Base-by-base conservation (phyloP, 2,329 filamentous ascomycete genomes). In the Ampelomyces quisqualis region DNA sequence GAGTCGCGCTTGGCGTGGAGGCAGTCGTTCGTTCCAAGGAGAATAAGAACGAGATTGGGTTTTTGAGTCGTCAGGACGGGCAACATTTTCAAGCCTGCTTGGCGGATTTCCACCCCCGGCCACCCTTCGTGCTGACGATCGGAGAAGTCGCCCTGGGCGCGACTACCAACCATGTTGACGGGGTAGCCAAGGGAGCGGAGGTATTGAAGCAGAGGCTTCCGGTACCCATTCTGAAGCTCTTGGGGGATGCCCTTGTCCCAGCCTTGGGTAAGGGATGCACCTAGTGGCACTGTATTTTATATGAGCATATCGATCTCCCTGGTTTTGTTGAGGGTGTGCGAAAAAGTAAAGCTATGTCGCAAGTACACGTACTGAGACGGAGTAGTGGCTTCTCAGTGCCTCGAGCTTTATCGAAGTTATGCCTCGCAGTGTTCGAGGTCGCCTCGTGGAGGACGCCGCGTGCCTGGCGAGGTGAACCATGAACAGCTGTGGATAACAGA, bases 11-110 rank as follows among this genome's bases (percentile, higher is more conserved):
- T 31, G 1, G 31, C 39, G 2, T 38, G 26, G 14, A 15, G 11
- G 26, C 38, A 46, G 20, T 53, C 50, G 19, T 53, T 53, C 5
- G 50, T 49, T 7, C 50, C 50, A 13, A 38, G 35, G 21, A 51
- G 45, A 20, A 53, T 40, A 8, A 51, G 27, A 2, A 53, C 43
- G n/a, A 53, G 15, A 20, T 51, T 53, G 2, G 50, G 50, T 27
- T 28, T 28, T 14, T 36, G 34, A 8, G 9, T 21, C 5, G 23
- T 36, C 15, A 36, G 41, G 38, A 20, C 37, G 24, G n/a, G 24
- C 7, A 26, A 17, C 31, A 42, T 38, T 18, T 38, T 36, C 10
- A 18, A 4, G 6, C 28, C 29, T 14, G 43, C 35, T 15, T 39
- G 36, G 3, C 24, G 17, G 11, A 48, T 38, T 3, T 43, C 19